These are phyloP conservation scores for Ettlia oleoabundans DNA, from an alignment of 139 green algal species.

Conservation along the genomic window DNA sequence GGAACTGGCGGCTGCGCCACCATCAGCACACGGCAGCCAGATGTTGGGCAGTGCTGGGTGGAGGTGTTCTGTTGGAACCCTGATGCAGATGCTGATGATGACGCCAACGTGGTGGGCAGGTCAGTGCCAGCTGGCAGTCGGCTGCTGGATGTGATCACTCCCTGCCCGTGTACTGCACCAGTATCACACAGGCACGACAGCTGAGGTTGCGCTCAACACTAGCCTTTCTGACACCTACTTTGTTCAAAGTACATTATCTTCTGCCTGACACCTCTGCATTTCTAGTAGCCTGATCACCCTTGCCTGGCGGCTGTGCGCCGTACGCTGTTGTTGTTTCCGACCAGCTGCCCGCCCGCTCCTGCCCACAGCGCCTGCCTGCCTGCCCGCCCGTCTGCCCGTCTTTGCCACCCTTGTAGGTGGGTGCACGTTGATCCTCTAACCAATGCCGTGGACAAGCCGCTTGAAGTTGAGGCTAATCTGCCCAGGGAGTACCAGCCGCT, in stretches of 20 bases:
- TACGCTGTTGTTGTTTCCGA: too few relatives aligned
- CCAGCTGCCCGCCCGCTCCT: too few relatives aligned
- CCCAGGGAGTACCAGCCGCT: slow-evolving; percentile 20
- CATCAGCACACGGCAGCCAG: background rate
- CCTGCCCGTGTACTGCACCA: too few relatives aligned
- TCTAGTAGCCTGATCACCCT: too few relatives aligned
- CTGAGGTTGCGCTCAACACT: too few relatives aligned
- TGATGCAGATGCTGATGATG: background rate
- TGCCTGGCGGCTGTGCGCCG: too few relatives aligned
- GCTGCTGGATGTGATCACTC: too few relatives aligned
- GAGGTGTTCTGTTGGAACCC: slow-evolving; percentile 84
- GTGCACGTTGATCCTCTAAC: slow-evolving; percentile 76
- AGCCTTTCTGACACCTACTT: too few relatives aligned
- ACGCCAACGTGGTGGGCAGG: background rate
- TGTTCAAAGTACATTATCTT: too few relatives aligned
- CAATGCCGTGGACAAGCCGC: slow-evolving; percentile 68
- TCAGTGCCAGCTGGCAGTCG: too few relatives aligned
- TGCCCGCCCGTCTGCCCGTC: background rate
- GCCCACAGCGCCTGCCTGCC: background rate
- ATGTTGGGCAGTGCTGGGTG: slow-evolving; percentile 62
- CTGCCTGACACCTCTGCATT: too few relatives aligned
- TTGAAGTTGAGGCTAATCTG: slow-evolving; percentile 42
- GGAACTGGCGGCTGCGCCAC: background rate
- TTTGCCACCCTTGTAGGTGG: slow-evolving; percentile 67
- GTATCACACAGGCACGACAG: too few relatives aligned